Base-by-base conservation (phyloP, 2,329 filamentous ascomycete species). In the Daldinia sp. region DNA sequence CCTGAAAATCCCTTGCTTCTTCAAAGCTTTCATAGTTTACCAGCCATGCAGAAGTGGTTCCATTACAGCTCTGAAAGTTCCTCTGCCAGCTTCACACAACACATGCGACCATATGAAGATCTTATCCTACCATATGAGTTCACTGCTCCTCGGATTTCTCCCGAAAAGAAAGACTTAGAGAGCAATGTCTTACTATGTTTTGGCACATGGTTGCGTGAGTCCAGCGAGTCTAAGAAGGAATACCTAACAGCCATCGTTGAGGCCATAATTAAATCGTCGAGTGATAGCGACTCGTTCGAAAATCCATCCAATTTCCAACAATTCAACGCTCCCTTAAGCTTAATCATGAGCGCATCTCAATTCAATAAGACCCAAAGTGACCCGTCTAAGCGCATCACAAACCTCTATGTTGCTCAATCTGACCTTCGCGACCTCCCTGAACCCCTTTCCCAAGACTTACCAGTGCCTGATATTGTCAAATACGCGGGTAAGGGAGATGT, bases 341-440 rank as follows among this genome's bases (percentile, higher is more conserved):
- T 95, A 37, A 88, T 97, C 53, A 79, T 91, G 15, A 84, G 88
- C 54, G 85, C 83, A 6, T 72, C 83, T n/a, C 76, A 82, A 56
- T 88, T 84, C 77, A 88, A 88, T 64, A 37, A 60, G 10, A 23
- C 54, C 9, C 70, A 75, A 63, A 20, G 12, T 28, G 54, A 60
- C 26, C 39, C 50, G 0, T 37, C 33, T 50, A 64, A 30, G 41
- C 68, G 51, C 5, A 63, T 78, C 55, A 78, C 61, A 2, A 80
- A 84, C n/a, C 83, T 98, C 2, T 98, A 98, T 78, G 90, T 98
- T 60, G 94, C 95, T 0, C 96, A 98, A 80, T 92, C 90, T 13
- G 85, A 91, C 35, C 84, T 98, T 1, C 76, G 84, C 3, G 87
- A 92, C 62, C 86, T 98, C 0, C 94, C 95, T 0, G 58, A 73